phyloP scores from a whole-genome alignment of 495 filamentous ascomycete species.

The Aspergillus mulundensis region DNA sequence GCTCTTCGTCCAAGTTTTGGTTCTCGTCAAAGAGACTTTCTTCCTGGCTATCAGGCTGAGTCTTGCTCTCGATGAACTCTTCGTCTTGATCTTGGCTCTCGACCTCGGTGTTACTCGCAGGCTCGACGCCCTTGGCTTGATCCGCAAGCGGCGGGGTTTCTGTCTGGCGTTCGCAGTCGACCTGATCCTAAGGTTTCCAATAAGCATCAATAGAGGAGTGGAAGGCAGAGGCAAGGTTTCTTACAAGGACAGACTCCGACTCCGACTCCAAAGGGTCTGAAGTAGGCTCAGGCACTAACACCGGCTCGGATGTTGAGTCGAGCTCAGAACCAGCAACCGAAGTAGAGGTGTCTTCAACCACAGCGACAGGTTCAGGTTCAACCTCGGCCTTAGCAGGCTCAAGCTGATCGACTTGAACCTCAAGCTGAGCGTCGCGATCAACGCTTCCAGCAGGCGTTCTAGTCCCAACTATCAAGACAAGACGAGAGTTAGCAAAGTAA shows the following conservation, averaged over 20 bases:
- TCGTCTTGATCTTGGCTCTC: neutral
- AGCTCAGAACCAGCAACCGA: neutral
- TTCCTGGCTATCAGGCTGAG: too few species aligned
- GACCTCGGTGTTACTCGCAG: neutral
- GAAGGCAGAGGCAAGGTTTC: too few species aligned
- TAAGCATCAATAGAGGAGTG: too few species aligned
- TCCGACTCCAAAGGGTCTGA: neutral
- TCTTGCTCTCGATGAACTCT: neutral
- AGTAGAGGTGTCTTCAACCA: neutral
- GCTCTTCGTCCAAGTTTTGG: too few species aligned
- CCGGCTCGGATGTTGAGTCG: neutral
- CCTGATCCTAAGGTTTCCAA: too few species aligned
- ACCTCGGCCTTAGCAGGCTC: neutral
- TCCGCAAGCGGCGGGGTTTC: neutral
- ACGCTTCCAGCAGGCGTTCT: neutral
- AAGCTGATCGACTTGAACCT: neutral
- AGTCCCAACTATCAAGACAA: neutral
- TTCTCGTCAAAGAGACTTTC: too few species aligned
- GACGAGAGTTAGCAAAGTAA: neutral
- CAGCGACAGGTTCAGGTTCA: neutral
- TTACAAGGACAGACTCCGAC: neutral
- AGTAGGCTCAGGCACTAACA: neutral
- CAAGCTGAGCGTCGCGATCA: neutral
- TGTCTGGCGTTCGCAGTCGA: neutral
- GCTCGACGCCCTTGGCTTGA: neutral